Evolutionary conservation across 1,284 basidiomycete genomes (phyloP).

Genomic region (Melampsora abietis-canadensis): DNA sequence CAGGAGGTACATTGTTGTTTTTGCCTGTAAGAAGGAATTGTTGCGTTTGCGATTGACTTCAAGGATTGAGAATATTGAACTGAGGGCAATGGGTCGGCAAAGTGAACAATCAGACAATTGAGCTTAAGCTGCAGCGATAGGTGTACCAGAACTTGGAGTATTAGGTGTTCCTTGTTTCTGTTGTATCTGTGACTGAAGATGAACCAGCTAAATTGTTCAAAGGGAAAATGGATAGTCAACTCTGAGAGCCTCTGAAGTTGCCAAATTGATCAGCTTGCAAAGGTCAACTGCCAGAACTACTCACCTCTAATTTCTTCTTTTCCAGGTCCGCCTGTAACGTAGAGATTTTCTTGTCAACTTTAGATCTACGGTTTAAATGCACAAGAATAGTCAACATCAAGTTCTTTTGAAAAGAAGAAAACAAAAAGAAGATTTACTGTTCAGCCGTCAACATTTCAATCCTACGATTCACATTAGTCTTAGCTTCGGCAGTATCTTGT

Average conservation of each 20-base stretch:
- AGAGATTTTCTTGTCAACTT: constrained; percentile 18
- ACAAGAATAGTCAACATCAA: not conserved
- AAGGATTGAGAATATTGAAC: too few species aligned
- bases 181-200: constrained; percentile 8
- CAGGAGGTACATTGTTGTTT: too few species aligned
- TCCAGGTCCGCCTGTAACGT: constrained; percentile 13
- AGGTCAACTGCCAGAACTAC: not conserved
- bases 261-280: too few species aligned
- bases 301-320: constrained; percentile 16
- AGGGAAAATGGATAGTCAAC: too few species aligned
- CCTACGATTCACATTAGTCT: constrained; percentile 82
- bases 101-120: too few species aligned
- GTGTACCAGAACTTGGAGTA: not conserved
- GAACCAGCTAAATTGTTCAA: not conserved
- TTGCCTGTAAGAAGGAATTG: too few species aligned
- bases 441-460: constrained; percentile 85
- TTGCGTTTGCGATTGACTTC: too few species aligned
- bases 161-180: not conserved
- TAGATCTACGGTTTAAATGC: not conserved
- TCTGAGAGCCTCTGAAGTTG: too few species aligned
- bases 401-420: not conserved
- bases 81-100: too few species aligned
- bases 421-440: constrained; percentile 63
- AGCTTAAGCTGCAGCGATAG: not conserved
- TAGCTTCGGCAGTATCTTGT: constrained; percentile 85